Percentiles rank a stretch among this genome's conserved stretches.
Evolutionary conservation across 331 rosid genomes (phyloP).

Genomic region (Quercus lobata): DNA sequence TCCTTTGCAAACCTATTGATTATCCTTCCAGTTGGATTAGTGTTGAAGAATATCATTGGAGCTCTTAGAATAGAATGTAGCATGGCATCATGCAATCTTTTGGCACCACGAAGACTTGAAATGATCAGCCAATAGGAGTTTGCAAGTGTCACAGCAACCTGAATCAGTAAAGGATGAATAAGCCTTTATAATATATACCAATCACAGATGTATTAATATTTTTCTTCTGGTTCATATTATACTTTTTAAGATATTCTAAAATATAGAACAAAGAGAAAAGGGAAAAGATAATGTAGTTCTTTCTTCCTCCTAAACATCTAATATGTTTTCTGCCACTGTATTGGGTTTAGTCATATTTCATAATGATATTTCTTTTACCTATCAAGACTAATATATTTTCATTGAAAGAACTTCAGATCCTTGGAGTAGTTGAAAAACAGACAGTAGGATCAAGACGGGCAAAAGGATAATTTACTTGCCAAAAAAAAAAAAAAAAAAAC

Average conservation of each 20-base stretch:
- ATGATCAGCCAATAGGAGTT: constrained; percentile 76
- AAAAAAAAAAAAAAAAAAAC: background rate
- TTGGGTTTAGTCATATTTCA: background rate
- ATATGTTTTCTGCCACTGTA: background rate
- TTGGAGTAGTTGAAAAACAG: background rate
- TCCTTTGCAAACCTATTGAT: constrained; percentile 90
- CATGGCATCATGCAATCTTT: constrained; percentile 65
- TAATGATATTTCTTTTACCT: background rate
- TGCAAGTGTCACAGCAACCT: constrained; percentile 73
- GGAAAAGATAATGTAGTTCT: background rate
- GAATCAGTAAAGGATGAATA: constrained; percentile 21
- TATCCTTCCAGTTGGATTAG: constrained; percentile 83
- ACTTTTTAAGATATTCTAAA: background rate
- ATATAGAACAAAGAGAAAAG: background rate
- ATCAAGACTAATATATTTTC: background rate
- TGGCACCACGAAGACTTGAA: constrained; percentile 73
- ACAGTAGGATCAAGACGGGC: background rate
- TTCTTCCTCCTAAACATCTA: background rate
- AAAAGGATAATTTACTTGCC: background rate
- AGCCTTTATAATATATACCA: background rate
- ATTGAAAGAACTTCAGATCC: background rate
- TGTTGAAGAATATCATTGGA: constrained; percentile 88
- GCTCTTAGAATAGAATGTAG: constrained; percentile 57
- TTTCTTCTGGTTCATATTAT: background rate
- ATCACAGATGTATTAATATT: background rate